phyloP scores from a whole-genome alignment of 2,329 filamentous ascomycete genomes.

The Fusarium nygamai region DNA sequence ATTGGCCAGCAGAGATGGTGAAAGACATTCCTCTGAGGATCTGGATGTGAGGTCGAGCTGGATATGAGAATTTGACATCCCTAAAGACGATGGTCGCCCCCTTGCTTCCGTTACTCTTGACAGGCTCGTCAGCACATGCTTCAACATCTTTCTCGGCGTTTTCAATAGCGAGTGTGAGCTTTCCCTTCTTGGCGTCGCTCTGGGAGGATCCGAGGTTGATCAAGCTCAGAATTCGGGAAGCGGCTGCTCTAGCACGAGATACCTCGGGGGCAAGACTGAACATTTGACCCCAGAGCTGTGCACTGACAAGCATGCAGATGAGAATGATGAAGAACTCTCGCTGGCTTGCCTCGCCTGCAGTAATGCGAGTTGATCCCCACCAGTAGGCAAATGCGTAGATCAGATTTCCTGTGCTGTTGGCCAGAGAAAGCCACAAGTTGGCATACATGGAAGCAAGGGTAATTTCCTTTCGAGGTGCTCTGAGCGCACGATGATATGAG shows the following conservation, averaged over 20 bases:
- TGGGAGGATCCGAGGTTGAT: constrained; percentile 56
- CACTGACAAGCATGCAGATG: constrained; percentile 75
- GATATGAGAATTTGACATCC: constrained; percentile 72
- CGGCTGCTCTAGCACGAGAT: constrained; percentile 71
- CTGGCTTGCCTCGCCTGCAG: constrained; percentile 69
- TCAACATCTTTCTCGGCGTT: constrained; percentile 52
- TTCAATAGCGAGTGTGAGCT: constrained; percentile 3
- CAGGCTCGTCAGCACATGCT: constrained; percentile 45
- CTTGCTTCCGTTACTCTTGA: constrained; percentile 37
- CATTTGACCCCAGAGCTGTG: constrained; percentile 78
- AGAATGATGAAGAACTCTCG: constrained; percentile 81
- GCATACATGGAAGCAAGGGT: constrained; percentile 59
- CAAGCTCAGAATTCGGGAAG: constrained; percentile 64
- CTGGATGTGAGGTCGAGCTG: constrained; percentile 65
- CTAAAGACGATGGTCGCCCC: constrained; percentile 64
- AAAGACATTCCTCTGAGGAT: constrained; percentile 68
- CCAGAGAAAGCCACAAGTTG: constrained; percentile 69
- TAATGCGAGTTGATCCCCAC: constrained; percentile 80
- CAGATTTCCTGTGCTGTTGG: constrained; percentile 70
- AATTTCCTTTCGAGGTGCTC: constrained; percentile 64
- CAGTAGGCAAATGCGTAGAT: constrained; percentile 82
- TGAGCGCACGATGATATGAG: constrained; percentile 63
- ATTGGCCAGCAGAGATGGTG: constrained; percentile 66
- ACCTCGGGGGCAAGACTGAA: constrained; percentile 80
- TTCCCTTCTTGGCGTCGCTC: constrained; percentile 26